Conservation (phyloP, 2,329 filamentous ascomycete species). For the Cucurbitaria berberidis region DNA sequence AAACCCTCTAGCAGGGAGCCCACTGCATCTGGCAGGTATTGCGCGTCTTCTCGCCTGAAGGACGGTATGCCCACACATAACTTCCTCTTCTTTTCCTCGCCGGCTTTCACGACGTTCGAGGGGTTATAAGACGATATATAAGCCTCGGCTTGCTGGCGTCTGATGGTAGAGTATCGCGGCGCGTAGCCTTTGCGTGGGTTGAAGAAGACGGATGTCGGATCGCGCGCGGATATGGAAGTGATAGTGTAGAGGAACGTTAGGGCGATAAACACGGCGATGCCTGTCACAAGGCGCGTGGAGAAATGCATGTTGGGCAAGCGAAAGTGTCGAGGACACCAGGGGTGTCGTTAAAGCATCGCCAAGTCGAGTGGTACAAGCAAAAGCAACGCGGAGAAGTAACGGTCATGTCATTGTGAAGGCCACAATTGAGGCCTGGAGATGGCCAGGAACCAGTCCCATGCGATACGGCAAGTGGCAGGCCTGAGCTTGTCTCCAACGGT, state of each 20-base stretch:
- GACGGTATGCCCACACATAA: conserved; percentile 56
- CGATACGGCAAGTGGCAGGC: conserved; percentile 6
- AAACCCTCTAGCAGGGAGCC: conserved; percentile 55
- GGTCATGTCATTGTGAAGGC: conserved; percentile 16
- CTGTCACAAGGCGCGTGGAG: conserved; percentile 29
- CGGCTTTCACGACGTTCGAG: conserved; percentile 23
- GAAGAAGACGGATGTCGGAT: conserved; percentile 48
- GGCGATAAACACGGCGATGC: conserved; percentile 23
- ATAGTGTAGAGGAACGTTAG: conserved; percentile 31
- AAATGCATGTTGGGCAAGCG: conserved; percentile 26
- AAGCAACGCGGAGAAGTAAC: background rate
- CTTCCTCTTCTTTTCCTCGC: conserved; percentile 25
- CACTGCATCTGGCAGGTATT: conserved; percentile 52
- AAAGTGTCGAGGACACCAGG: conserved; percentile 4
- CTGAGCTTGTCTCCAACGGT: conserved; percentile 3
- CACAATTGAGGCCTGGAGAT: conserved; percentile 3
- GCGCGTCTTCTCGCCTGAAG: conserved; percentile 47
- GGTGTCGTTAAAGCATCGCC: conserved; percentile 15
- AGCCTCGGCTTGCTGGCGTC: conserved; percentile 37
- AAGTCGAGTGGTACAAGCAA: background rate
- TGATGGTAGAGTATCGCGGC: conserved; percentile 41
- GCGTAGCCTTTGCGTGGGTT: conserved; percentile 38
- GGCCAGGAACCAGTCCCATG: conserved; percentile 13
- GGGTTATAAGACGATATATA: conserved; percentile 32
- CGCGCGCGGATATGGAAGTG: conserved; percentile 34